Base-by-base conservation (phyloP, 805 yeast genomes). In the Cyberlindnera samutprakarnensis region DNA sequence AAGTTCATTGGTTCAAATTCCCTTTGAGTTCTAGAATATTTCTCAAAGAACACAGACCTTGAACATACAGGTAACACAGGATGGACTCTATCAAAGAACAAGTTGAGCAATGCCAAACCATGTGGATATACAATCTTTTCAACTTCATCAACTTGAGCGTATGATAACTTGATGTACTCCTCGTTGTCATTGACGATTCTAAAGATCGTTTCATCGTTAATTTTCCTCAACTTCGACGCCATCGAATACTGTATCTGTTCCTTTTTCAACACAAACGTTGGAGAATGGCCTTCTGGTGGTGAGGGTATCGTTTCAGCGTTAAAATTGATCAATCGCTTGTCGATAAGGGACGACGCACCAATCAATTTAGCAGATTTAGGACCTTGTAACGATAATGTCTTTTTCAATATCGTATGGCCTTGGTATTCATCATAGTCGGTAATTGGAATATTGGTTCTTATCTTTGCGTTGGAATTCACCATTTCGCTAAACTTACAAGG, bases 1-100 rank as follows among this genome's bases (percentile, higher is more conserved):
- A 54, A 27, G 23, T 54, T 30, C 14, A 55, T 17, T 5, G 60
- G 60, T 24, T 53, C 52, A 25, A 53, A 47, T 30, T 53, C 57
- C 33, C 53, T 36, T 27, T 49, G 49, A 18, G 49, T 49, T 35
- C 57, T 37, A 5, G 49, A 39, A 34, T 49, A 53, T 30, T 53
- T 43, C 27, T 53, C 57, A 23, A 45, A 30, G 27, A 49, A 47
- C 1, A 49, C 54, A 11, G 43, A 42, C 27, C 47, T 44, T 12
- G 49, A 39, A 4, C 54, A 25, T 7, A 55, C 42, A 6, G 59
- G 59, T 4, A 49, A 35, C 7, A 43, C 35, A 9, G 53, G 49
- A 22, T 53, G 57, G 6, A 53, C 51, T 12, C 44, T 33, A 19
- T 40, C 44, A 33, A 52, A 47, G 32, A 39, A 55, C 12, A 52